Base-by-base conservation (phyloP, 202 grass and related monocot species). In the Saccharum hybrid region DNA sequence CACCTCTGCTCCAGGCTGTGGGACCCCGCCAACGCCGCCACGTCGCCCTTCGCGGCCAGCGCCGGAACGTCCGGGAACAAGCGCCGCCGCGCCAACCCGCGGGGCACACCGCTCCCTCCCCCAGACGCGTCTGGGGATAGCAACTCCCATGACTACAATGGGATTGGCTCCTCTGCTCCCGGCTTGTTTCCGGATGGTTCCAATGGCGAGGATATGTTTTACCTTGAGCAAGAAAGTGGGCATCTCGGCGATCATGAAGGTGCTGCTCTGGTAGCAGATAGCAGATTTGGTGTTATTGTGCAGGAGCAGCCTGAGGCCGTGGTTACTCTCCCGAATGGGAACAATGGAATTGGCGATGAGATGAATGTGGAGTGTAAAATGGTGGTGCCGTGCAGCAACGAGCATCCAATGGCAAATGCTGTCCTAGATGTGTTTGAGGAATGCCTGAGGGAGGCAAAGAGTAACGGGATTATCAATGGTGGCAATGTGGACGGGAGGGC, bases 1-100 rank as follows among this genome's bases (percentile, higher is more conserved):
- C 96, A 98, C 87, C 93, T 96, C 66, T 98, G 96, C 72, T 72
- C 93, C 59, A 89, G 93, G 62, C 93, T 98, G 19, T 98, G 96
- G 96, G 90, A 98, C 72, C 91, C 89, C 31, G 84, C 91, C 84
- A 90, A 87, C 78, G 92, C 90, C 23, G 63, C 88, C 63, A 87
- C 90, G 41, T 98, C 95, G 8, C 93, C 96, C 19, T 94, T 94
- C 69, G 73, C 87, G 2, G 19, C 85, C n/a, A 61, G 43, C 67
- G 38, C 69, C 0, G 83, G 76, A 1, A 30, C 90, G 46, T 82
- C 90, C 13, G 91, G 91, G 73, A 98, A 98, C 83, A 98, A 95
- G 80, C 96, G 96, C 45, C 92, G 96, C 38, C 93, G 96, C 45
- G 72, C 94, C 64, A 92, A 88, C 72, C 93, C 90, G 9, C 90